These are phyloP conservation scores for Sclerotiophoma versabilis DNA, from an alignment of 2,329 filamentous ascomycete species.

Conservation along the genomic window DNA sequence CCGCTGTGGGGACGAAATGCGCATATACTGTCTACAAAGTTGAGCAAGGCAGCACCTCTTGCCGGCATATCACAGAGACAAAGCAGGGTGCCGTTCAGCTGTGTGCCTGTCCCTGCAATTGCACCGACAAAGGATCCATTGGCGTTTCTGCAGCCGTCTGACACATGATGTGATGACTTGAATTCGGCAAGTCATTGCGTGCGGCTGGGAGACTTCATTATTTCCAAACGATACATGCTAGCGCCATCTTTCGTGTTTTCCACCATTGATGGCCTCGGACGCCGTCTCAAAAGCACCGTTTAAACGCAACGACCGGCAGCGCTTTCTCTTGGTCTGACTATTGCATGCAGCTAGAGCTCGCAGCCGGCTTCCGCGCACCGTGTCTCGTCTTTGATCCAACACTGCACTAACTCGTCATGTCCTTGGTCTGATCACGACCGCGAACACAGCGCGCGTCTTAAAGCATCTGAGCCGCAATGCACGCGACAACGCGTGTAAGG, in stretches of 20 bases:
- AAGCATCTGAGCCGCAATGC: slow-evolving; percentile 37
- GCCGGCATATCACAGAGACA: slow-evolving; percentile 11
- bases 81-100: slow-evolving; percentile 21
- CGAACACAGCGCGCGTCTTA: slow-evolving; percentile 41
- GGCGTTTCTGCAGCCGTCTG: slow-evolving; percentile 31
- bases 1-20: slow-evolving; percentile 22
- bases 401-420: slow-evolving; percentile 28
- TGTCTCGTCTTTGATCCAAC: slow-evolving; percentile 20
- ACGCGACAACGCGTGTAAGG: slow-evolving; percentile 40
- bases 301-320: slow-evolving; percentile 33
- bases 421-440: slow-evolving; percentile 39
- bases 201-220: slow-evolving; percentile 35
- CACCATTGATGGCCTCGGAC: slow-evolving; percentile 18
- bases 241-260: slow-evolving; percentile 35
- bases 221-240: slow-evolving; percentile 30
- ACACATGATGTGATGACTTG: slow-evolving; percentile 30
- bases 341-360: slow-evolving; percentile 40
- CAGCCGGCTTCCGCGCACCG: slow-evolving; percentile 37
- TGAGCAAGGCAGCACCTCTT: slow-evolving; percentile 30
- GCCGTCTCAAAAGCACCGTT: slow-evolving; percentile 31
- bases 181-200: slow-evolving; percentile 28
- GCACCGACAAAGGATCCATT: slow-evolving; percentile 23
- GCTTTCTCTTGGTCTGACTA: slow-evolving; percentile 29
- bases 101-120: slow-evolving; percentile 13
- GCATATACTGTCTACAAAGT: slow-evolving; percentile 19